Evolutionary conservation across 2,329 filamentous ascomycete genomes (phyloP), one percentile per base, ranked within the genome.

Genomic region (Trichoderma guizhouense): DNA sequence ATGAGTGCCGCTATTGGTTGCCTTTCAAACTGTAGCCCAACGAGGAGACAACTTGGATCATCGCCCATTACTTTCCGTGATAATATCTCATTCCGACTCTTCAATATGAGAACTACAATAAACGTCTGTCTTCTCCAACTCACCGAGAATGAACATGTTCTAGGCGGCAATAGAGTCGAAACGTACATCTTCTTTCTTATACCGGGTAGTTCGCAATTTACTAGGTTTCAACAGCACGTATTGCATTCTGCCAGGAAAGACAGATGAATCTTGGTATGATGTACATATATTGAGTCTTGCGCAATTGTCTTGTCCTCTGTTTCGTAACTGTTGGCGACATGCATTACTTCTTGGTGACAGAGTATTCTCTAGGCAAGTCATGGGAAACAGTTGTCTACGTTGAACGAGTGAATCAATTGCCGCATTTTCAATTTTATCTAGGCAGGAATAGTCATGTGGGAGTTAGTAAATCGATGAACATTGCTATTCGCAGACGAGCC

Each of bases 31-130:
- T 1, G 39, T 69, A 9, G 28, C 1, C n/a, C 34, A 34, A 32
- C n/a, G 39, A 11, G 11, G 32, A 15, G 55, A 51, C 6, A 24
- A 26, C 61, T 67, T 32, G 28, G 62, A 30, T 24, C 43, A 5
- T 18, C 53, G n/a, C 14, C 63, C 77, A 69, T 76, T 76, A 32
- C 76, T 77, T 73, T 84, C 82, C 60, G 79, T 79, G 74, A 84
- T 81, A 73, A 47, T n/a, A 81, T 21, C 81, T 34, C 7, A 18
- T 12, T 43, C 24, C 4, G 57, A 21, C 4, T 32, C 64, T n/a
- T 53, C 84, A 26, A 86, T 83, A 1, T 68, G 72, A 30, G 5
- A 85, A 83, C 82, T 83, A 71, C 86, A 86, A 68, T 87, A n/a
- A 3, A 63, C 86, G 79, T 86, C 85, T 3, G 5, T 24, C n/a